These are phyloP conservation scores for Aspergillus sp. DNA, from an alignment of 2,329 filamentous ascomycete species.

Conservation along the genomic window DNA sequence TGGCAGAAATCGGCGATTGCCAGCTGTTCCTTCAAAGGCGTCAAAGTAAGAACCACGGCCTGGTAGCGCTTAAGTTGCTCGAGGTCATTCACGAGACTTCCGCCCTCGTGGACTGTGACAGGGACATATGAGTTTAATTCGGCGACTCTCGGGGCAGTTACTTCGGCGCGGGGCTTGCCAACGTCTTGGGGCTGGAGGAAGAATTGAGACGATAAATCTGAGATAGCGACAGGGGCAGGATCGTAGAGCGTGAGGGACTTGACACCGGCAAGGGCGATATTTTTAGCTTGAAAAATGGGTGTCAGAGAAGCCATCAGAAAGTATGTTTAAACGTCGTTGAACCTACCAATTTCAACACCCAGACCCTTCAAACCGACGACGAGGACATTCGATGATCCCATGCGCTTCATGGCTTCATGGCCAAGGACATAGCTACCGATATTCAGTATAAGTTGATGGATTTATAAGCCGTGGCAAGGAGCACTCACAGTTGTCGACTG, in stretches of 20 bases:
- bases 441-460: slow-evolving; percentile 7
- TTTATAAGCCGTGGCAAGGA: background rate
- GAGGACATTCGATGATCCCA: slow-evolving; percentile 92
- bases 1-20: slow-evolving; percentile 90
- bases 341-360: slow-evolving; percentile 77
- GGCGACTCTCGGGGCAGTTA: slow-evolving; percentile 82
- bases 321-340: background rate
- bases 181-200: slow-evolving; percentile 86
- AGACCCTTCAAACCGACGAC: slow-evolving; percentile 88
- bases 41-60: slow-evolving; percentile 84
- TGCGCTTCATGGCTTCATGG: slow-evolving; percentile 92
- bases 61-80: slow-evolving; percentile 85
- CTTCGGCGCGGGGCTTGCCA: slow-evolving; percentile 82
- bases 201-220: slow-evolving; percentile 95
- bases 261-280: slow-evolving; percentile 94
- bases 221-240: slow-evolving; percentile 73
- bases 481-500: slow-evolving; percentile 55
- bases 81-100: slow-evolving; percentile 69
- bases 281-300: slow-evolving; percentile 66
- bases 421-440: slow-evolving; percentile 59
- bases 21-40: slow-evolving; percentile 73
- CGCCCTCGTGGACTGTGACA: slow-evolving; percentile 64
- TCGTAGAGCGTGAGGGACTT: slow-evolving; percentile 95
- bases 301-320: slow-evolving; percentile 2
- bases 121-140: slow-evolving; percentile 97